Evolutionary conservation across 2,329 filamentous ascomycete genomes (phyloP).

Genomic region (Penicillium nordicum): DNA sequence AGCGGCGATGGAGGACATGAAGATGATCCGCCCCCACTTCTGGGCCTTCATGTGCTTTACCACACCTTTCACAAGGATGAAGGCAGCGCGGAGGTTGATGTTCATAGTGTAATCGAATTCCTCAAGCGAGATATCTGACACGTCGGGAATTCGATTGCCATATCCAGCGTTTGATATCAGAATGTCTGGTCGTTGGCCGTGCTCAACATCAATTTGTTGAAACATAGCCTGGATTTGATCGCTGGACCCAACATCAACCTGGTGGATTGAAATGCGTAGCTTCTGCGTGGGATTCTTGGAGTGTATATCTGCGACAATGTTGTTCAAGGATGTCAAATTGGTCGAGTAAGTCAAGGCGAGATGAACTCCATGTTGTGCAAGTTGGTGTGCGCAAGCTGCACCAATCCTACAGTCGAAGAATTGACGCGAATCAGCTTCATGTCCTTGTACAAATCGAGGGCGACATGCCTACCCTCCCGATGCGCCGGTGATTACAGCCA

Average conservation of each 20-base stretch:
- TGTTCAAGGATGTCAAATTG: slow-evolving; percentile 47
- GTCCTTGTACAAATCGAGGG: not conserved
- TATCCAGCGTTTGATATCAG: slow-evolving; percentile 65
- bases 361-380: slow-evolving; percentile 50
- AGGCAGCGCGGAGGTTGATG: slow-evolving; percentile 61
- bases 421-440: not conserved
- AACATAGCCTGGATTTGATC: slow-evolving; percentile 56
- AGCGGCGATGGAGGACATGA: slow-evolving; percentile 62
- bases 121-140: slow-evolving; percentile 59
- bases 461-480: slow-evolving; percentile 53
- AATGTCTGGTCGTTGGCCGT: slow-evolving; percentile 59
- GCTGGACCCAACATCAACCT: slow-evolving; percentile 57
- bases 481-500: slow-evolving; percentile 60
- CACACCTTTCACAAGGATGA: slow-evolving; percentile 59
- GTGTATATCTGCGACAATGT: slow-evolving; percentile 45
- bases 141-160: slow-evolving; percentile 57
- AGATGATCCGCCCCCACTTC: slow-evolving; percentile 62
- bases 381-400: slow-evolving; percentile 54
- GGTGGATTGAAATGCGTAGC: slow-evolving; percentile 52
- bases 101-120: slow-evolving; percentile 63
- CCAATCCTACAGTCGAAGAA: slow-evolving; percentile 51
- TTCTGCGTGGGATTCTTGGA: slow-evolving; percentile 26
- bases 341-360: slow-evolving; percentile 60
- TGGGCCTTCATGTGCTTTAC: slow-evolving; percentile 60
- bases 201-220: slow-evolving; percentile 51